Percentiles rank a stretch among this genome's conserved stretches.
phyloP scores from a whole-genome alignment of 148 eudicot species.

The Nepenthes gracilis region DNA sequence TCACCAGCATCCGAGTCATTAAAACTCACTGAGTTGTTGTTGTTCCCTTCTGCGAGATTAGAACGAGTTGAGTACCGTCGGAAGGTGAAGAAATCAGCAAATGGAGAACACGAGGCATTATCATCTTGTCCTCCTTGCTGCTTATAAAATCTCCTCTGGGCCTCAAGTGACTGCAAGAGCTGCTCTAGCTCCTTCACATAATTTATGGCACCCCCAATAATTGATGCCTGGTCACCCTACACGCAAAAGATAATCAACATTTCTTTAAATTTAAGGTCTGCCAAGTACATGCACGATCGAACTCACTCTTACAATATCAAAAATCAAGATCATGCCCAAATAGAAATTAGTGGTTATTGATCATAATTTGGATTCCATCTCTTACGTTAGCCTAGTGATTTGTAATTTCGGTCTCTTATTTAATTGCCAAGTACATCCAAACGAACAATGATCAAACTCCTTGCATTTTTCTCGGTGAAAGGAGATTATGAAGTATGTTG shows the following conservation, averaged over 20 bases:
- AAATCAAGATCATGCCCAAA: neutral
- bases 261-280: neutral
- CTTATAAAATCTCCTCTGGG: conserved; percentile 18
- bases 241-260: neutral
- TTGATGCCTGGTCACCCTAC: conserved; percentile 94
- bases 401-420: too few relatives aligned
- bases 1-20: conserved; percentile 19
- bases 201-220: conserved; percentile 86
- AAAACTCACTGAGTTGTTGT: conserved; percentile 6
- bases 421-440: too few relatives aligned
- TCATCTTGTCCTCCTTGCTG: neutral
- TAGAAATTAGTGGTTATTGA: too few relatives aligned
- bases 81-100: conserved; percentile 43
- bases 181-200: conserved; percentile 85
- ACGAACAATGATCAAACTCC: too few relatives aligned
- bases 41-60: neutral
- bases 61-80: conserved; percentile 46
- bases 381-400: too few relatives aligned
- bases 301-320: neutral
- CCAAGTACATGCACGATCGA: neutral
- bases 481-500: too few relatives aligned
- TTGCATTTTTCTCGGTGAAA: too few relatives aligned
- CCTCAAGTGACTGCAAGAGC: conserved; percentile 41
- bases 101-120: conserved; percentile 10
- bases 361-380: too few relatives aligned